phyloP scores from a whole-genome alignment of 169 alveolate species.

The Cyclospora cayetanensis region DNA sequence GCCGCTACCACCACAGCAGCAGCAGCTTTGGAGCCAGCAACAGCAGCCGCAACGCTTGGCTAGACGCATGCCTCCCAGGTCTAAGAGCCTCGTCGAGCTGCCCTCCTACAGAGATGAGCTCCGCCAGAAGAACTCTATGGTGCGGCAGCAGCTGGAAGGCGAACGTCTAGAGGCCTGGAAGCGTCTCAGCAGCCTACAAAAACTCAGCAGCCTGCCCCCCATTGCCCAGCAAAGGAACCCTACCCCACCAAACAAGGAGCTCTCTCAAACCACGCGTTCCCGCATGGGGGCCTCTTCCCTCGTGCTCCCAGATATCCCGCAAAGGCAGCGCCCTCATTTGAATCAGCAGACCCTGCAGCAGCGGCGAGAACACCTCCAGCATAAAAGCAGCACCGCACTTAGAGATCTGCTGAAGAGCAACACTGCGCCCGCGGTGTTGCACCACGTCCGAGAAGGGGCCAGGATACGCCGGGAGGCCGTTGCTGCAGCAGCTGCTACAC shows the following conservation, averaged over 20 bases:
- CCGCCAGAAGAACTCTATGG: background rate
- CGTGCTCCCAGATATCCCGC: slow-evolving; percentile 34
- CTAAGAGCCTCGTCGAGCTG: slow-evolving; percentile 5
- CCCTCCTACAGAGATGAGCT: background rate
- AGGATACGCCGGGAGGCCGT: background rate
- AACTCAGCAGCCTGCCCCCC: no score
- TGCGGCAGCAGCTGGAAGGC: slow-evolving; percentile 36
- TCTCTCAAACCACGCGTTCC: background rate
- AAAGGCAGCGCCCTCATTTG: background rate
- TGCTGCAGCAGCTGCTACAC: background rate
- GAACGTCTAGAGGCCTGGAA: slow-evolving; percentile 15
- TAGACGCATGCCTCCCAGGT: slow-evolving; percentile 21
- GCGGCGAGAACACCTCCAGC: no score
- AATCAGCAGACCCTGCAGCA: background rate
- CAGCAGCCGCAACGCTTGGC: background rate
- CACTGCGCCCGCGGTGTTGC: slow-evolving; percentile 38
- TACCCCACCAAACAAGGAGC: slow-evolving; percentile 1
- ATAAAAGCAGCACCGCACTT: background rate
- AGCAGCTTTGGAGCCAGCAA: background rate
- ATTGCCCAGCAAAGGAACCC: no score
- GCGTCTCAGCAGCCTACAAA: no score
- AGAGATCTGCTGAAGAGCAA: slow-evolving; percentile 1
- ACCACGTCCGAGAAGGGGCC: background rate
- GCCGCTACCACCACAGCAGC: background rate
- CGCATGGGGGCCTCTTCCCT: background rate